phyloP scores from a whole-genome alignment of 169 alveolate genomes.

The Plasmodium gonderi region DNA sequence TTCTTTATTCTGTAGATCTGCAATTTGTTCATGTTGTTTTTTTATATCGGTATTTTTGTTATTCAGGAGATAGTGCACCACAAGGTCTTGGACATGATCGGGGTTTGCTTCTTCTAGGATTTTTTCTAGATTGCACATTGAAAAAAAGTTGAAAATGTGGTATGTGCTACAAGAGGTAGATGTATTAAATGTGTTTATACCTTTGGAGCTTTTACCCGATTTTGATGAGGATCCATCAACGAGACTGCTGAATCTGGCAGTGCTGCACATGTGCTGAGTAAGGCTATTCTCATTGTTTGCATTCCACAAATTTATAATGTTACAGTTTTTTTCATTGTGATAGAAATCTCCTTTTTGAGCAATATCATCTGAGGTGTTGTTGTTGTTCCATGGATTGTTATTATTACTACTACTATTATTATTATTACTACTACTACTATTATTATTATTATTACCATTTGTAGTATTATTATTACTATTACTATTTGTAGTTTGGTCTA shows the following conservation, averaged over 20 bases:
- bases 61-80: conserved; percentile 7
- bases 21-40: conserved; percentile 32
- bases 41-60: conserved; percentile 26
- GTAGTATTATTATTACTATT: background rate
- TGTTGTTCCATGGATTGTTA: background rate
- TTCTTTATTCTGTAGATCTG: conserved; percentile 13
- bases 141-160: no score
- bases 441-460: background rate
- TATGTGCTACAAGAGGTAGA: background rate
- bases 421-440: background rate
- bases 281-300: background rate
- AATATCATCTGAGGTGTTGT: background rate
- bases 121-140: background rate
- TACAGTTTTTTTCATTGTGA: background rate
- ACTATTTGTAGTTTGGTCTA: background rate
- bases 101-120: conserved; percentile 23
- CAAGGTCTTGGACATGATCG: background rate
- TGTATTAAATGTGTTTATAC: background rate
- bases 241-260: background rate
- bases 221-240: background rate
- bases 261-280: background rate
- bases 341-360: background rate
- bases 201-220: background rate
- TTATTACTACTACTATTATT: background rate
- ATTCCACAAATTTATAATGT: no score